Conservation (phyloP, 352 stramenopile genomes). For the Phytophthora quininea region DNA sequence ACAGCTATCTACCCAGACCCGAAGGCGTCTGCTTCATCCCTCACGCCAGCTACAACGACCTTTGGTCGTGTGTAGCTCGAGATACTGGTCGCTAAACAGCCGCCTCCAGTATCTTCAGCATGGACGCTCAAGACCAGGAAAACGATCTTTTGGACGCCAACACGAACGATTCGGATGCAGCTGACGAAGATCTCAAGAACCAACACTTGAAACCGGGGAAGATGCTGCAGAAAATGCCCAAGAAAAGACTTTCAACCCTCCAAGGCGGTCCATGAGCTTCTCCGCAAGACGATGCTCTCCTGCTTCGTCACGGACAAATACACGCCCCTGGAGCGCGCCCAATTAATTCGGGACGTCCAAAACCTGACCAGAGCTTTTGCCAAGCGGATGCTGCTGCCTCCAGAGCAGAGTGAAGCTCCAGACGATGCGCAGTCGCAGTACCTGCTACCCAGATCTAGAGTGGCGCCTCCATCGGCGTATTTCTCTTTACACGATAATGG, state of each 20-base stretch:
- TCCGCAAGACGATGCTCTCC: conserved; percentile 45
- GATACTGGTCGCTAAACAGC: too few species aligned
- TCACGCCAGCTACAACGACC: too few species aligned
- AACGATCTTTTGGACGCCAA: conserved; percentile 5
- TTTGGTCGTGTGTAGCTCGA: too few species aligned
- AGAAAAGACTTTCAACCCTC: conserved; percentile 21
- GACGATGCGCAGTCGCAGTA: conserved; percentile 39
- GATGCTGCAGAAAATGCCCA: neutral
- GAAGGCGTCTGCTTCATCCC: too few species aligned
- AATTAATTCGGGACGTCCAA: conserved; percentile 38
- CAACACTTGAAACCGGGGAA: too few species aligned
- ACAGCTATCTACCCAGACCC: too few species aligned
- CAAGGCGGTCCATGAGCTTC: conserved; percentile 37
- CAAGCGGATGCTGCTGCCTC: conserved; percentile 34
- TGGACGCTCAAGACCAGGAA: neutral
- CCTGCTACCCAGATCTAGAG: conserved; percentile 30
- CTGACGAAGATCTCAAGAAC: neutral
- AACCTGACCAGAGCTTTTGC: conserved; percentile 44
- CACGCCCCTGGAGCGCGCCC: conserved; percentile 19
- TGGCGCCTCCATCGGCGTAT: conserved; percentile 64
- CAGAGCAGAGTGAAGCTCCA: conserved; percentile 16
- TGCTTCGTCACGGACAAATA: conserved; percentile 41
- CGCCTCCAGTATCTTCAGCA: too few species aligned
- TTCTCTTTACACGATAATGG: conserved; percentile 69
- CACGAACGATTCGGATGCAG: neutral